Base-by-base conservation (phyloP, 345 rosid genomes). In the Syzygium aromaticum region DNA sequence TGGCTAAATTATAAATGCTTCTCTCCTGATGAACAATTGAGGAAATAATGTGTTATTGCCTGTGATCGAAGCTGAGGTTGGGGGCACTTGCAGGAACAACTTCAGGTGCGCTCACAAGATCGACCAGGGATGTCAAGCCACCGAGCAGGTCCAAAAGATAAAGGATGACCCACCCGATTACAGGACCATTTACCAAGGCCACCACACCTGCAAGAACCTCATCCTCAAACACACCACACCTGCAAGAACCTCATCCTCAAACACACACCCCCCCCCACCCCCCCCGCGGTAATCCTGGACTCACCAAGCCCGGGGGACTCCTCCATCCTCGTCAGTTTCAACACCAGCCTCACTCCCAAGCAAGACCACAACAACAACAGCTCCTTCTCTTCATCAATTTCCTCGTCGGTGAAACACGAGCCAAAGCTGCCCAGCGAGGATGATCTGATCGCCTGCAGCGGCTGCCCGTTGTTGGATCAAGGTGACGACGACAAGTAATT, bases 101-200 rank as follows among this genome's bases (percentile, higher is more conserved):
- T 93, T 54, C 78, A 92, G 94, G 73, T 93, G 95, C 86, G 93
- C 91, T 1, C 92, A 93, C 93, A 89, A 89, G 87, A 17, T 27
- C 52, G 95, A 93, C 43, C 91, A 91, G 84, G 86, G 90, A 30
- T 94, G 95, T 84, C 90, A 85, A 89, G 95, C 95, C 28, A 92
- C 89, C 53, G 93, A 94, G 86, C 94, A 93, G 38, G 92, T 94
- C 59, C 94, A 94, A 54, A 88, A 54, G 92, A 78, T 89, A 51
- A 87, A 87, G 73, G 73, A 88, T 14, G 77, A 88, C 54, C 93
- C 94, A 17, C 89, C 93, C n/a, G 40, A 84, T 25, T 94, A 90
- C 88, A 89, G 89, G 27, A 91, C 92, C 85, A 90, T 92, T 23
- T 94, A 93, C 89, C 87, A 78, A 25, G 92, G 92, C 49, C 88